Base-by-base conservation (phyloP, 495 filamentous ascomycete species). In the Chaetomium fimeti region DNA sequence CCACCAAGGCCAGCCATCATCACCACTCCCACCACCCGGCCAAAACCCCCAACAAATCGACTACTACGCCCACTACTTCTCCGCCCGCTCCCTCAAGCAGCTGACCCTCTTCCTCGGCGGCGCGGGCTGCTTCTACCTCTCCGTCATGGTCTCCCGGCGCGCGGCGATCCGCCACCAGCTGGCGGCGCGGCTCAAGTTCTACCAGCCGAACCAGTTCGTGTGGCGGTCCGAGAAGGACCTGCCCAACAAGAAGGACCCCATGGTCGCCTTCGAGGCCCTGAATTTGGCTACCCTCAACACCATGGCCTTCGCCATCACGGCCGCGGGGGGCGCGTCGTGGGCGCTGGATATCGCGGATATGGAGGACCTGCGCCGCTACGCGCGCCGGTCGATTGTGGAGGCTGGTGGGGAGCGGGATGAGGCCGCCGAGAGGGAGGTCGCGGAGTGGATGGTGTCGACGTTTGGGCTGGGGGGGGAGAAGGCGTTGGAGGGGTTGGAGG, bases 241-340 rank as follows among this genome's bases (percentile, higher is more conserved):
- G 13, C 68, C 28, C 29, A 52, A n/a, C 29, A 52, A n/a, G 56
- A 49, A 29, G 36, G 84, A 88, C 53, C 77, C 82, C 1, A 65
- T 84, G 32, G 85, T 93, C 24, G 92, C 92, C 0, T 71, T 91
- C 49, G 87, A 93, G 73, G 92, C 92, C 6, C 77, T 97, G 13
- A 87, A 85, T 57, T 74, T 96, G n/a, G 92, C 92, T 0, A 94
- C 91, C 0, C 78, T 96, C 62, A 93, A 94, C 68, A 87, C 91
- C 5, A 27, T 87, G 27, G 87, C 85, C 61, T 83, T 91, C 47
- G 82, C 78, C 13, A 87, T 94, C 75, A 86, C 91, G 84, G 70
- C 76, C 16, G 78, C 78, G 9, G 92, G 92, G 6, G 91, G 86
- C 0, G 65, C 83, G 32, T 70, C 88, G 29, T 94, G 84, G 81